Percentiles rank a stretch among this genome's conserved stretches.
Conservation (phyloP, 2,329 filamentous ascomycete species). For the Scedosporium boydii region DNA sequence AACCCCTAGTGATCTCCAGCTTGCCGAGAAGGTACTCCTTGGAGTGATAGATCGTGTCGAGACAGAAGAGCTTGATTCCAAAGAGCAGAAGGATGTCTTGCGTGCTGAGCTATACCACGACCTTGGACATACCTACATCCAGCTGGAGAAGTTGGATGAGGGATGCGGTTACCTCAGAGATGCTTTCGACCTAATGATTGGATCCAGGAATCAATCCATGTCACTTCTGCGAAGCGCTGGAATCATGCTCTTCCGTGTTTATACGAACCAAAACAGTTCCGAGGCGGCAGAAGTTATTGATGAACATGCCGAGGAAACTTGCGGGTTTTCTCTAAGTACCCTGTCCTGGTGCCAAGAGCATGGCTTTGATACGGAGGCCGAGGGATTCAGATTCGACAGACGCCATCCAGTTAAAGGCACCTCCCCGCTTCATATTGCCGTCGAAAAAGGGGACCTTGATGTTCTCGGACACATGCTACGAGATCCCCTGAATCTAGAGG, state of each 20-base stretch:
- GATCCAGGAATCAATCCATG: conserved; percentile 9
- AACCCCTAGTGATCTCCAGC: neutral
- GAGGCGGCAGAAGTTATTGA: conserved; percentile 3
- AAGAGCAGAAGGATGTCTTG: neutral
- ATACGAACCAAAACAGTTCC: conserved; percentile 5
- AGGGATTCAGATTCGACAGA: conserved; percentile 15
- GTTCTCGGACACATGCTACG: conserved; percentile 17
- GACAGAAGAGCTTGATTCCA: neutral
- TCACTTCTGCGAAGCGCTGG: conserved; percentile 14
- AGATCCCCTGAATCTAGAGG: conserved; percentile 13
- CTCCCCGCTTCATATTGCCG: conserved; percentile 17
- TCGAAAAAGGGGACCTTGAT: conserved; percentile 15
- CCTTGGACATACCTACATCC: conserved; percentile 16
- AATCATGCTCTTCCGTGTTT: conserved; percentile 13
- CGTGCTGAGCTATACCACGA: conserved; percentile 15
- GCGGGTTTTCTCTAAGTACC: conserved; percentile 10
- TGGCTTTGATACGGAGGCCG: conserved; percentile 16
- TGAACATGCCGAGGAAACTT: conserved; percentile 2
- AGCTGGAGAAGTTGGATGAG: conserved; percentile 11
- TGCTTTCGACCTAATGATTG: conserved; percentile 16
- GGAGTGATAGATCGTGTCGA: neutral
- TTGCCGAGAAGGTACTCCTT: neutral
- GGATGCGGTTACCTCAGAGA: conserved; percentile 13
- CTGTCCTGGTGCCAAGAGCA: conserved; percentile 18
- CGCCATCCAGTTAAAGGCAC: conserved; percentile 12